Evolutionary conservation across 768 basidiomycete genomes (phyloP), one percentile per base, ranked within the genome.

Genomic region (Mycena galericulata): DNA sequence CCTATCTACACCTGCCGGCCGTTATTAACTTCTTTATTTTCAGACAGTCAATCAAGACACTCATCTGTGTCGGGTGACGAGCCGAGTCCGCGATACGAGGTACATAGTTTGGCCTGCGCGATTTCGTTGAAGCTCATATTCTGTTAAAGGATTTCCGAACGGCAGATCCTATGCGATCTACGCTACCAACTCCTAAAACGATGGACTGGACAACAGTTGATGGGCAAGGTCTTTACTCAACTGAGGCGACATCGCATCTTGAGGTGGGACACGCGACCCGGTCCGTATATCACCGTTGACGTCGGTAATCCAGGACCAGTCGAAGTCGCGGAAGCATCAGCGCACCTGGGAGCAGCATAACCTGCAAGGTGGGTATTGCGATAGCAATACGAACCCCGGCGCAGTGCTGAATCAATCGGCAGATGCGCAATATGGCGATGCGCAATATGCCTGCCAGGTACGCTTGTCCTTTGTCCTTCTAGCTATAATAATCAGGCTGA

Each of bases 291-390:
- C 43, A n/a, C 36, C 26, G 53, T 60, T 51, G 55, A 55, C 61
- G 20, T 34, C 61, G 43, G 53, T 51, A 60, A 20, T 40, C 53
- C 61, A 87, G 83, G 84, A 85, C 72, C 81, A 80, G 66, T 73
- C 80, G 43, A 78, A 83, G 57, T 75, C 78, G 62, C 82, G 89
- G 78, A 91, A 90, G 75, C 89, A 90, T 78, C 81, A 85, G 72
- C 84, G 90, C 73, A 86, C 80, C 65, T 91, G 90, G 90, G 90
- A 90, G 68, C 87, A 85, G 73, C 79, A 78, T 71, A 79, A 77
- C 62, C 69, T 86, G 61, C 81, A 83, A 76, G 83, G 85, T 84
- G 75, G 66, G 62, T 54, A 67, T 70, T 57, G 55, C 58, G 60
- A 56, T 38, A 49, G 17, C 50, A 40, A 30, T 46, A 15, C 41